A percentile compares a stretch with the other conserved stretches of the same genome.
Evolutionary conservation across 331 rosid species (phyloP).

Genomic region (Pyracantha coccinea): DNA sequence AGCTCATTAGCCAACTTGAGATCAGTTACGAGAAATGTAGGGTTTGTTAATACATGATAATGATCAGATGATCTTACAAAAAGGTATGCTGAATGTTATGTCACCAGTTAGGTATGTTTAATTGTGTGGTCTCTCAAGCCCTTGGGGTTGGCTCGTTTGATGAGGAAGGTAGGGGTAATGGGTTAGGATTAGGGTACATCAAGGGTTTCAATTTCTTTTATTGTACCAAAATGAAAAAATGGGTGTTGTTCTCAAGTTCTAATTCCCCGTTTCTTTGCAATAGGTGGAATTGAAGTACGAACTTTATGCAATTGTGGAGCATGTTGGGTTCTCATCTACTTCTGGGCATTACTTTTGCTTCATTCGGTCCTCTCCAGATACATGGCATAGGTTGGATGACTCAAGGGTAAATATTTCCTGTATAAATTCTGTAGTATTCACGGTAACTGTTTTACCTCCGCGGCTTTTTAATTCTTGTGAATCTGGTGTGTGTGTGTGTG

Average conservation of each 20-base stretch:
- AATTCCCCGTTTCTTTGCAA: constrained; percentile 7
- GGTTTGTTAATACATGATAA: neutral
- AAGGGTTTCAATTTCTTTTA: neutral
- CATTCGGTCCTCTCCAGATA: constrained; percentile 65
- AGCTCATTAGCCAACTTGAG: neutral
- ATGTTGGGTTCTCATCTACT: constrained; percentile 54
- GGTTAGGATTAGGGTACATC: neutral
- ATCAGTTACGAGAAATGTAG: neutral
- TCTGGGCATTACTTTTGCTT: constrained; percentile 87
- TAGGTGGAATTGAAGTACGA: constrained; percentile 66
- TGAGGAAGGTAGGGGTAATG: neutral
- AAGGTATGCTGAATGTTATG: neutral
- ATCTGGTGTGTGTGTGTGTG: neutral
- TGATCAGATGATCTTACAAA: neutral
- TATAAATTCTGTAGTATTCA: neutral
- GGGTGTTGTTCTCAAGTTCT: neutral
- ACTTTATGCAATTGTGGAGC: constrained; percentile 83
- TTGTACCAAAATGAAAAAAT: neutral
- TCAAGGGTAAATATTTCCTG: constrained; percentile 43
- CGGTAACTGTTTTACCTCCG: neutral
- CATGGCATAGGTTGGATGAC: constrained; percentile 84
- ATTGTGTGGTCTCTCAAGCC: neutral
- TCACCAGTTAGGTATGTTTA: neutral
- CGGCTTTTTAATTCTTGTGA: neutral
- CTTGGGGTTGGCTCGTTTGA: neutral